Conservation (phyloP, 257 asterid genomes). For the Solanum virginianum region DNA sequence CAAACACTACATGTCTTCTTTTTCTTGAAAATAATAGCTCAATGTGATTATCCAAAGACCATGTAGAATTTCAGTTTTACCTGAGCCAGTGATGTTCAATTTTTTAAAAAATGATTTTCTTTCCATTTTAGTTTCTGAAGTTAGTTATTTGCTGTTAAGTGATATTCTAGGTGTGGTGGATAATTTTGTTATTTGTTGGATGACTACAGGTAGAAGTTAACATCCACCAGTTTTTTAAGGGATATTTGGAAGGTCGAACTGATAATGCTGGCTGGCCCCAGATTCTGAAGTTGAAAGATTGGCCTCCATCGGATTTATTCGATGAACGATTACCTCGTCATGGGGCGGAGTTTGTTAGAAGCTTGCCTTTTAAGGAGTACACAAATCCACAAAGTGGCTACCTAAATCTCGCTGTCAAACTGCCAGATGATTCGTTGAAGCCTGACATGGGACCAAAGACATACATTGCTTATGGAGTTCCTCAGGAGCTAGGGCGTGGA, state of each 20-base stretch:
- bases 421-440: slow-evolving; percentile 36
- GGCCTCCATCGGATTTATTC: slow-evolving; percentile 82
- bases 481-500: slow-evolving; percentile 76
- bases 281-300: slow-evolving; percentile 76
- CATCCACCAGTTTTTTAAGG: slow-evolving; percentile 54
- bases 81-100: background rate
- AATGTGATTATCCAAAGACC: background rate
- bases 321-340: slow-evolving; percentile 83
- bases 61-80: background rate
- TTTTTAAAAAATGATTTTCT: background rate
- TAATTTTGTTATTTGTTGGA: background rate
- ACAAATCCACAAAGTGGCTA: slow-evolving; percentile 56
- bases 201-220: slow-evolving; percentile 59
- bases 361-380: slow-evolving; percentile 85
- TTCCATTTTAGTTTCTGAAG: background rate
- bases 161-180: background rate
- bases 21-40: background rate
- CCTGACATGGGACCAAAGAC: slow-evolving; percentile 97
- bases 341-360: slow-evolving; percentile 54
- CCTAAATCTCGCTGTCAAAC: slow-evolving; percentile 59
- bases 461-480: slow-evolving; percentile 78
- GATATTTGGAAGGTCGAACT: slow-evolving; percentile 28
- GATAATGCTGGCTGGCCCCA: slow-evolving; percentile 46
- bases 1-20: background rate
- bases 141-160: background rate